Base-by-base conservation (phyloP, 192 early-diverging fungal species). In the Coemansia sp. region DNA sequence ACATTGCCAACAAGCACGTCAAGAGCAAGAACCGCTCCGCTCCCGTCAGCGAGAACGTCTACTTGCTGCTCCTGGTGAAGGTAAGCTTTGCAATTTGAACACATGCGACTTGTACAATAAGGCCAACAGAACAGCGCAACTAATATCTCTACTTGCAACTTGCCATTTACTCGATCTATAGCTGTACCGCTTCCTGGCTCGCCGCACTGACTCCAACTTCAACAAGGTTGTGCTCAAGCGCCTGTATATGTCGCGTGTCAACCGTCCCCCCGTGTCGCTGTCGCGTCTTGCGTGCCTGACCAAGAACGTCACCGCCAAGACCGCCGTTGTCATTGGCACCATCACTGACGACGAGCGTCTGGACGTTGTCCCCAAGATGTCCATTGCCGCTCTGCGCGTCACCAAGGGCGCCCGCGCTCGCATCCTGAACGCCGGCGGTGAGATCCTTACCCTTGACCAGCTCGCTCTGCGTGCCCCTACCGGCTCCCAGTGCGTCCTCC, bases 151-250 rank as follows among this genome's bases (percentile, higher is more conserved):
- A 57, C 45, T 8, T 8, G 48, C 34, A n/a, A 27, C 50, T 53
- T 53, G 14, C 17, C 15, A 46, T 62, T 48, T 12, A 15, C 29
- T 31, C 15, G 53, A 57, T 57, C 53, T 75, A 88, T 82, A 82
- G 95, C 90, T 99, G 70, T 99, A 98, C 89, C 91, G 94, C 82
- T 98, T 97, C 93, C 90, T 99, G 63, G 96, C 97, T 63, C 94
- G 98, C 88, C 93, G 98, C 84, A 99, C 98, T 77, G 88, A 97
- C 87, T 89, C 95, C 84, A 86, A 88, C 85, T 99, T 99, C 89
- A 99, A 99, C 94, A 94, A 95, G 92, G 93, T 94, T 67, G 90
- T 99, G 71, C 88, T 98, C 79, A 95, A 95, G 90, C 92, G 98
- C 71, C 93, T 99, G 70, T 95, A 94, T 83, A 96, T 98, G 96